phyloP scores from a whole-genome alignment of 305 asterid species.

The Fraxinus velutina region DNA sequence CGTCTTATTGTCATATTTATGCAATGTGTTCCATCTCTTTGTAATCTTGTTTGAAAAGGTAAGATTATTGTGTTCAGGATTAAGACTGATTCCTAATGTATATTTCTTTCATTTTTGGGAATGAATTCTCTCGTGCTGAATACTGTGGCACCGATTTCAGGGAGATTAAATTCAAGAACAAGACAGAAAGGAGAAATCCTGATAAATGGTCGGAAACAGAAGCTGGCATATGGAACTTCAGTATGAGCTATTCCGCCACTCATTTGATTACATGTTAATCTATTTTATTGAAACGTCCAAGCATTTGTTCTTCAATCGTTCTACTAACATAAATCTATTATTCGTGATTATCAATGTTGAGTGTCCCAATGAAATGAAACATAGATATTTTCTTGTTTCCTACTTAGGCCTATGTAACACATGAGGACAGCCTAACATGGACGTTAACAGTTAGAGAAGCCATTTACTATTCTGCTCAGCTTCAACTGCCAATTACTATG shows the following conservation, averaged over 20 bases:
- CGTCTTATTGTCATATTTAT: not conserved
- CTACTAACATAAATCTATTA: not conserved
- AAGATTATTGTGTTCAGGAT: not conserved
- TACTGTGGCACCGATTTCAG: constrained; percentile 23
- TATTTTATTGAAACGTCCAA: not conserved
- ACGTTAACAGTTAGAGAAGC: constrained; percentile 58
- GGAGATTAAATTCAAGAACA: constrained; percentile 43
- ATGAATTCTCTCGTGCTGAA: not conserved
- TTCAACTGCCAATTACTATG: constrained; percentile 45
- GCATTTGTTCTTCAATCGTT: not conserved
- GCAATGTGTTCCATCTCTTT: not conserved
- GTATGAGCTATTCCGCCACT: constrained; percentile 22
- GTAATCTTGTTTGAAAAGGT: not conserved
- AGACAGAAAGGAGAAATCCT: constrained; percentile 43
- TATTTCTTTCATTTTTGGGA: not conserved
- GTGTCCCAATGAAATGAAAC: not conserved
- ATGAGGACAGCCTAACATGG: constrained; percentile 50
- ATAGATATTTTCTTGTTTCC: not conserved
- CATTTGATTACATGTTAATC: not conserved
- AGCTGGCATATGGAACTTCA: constrained; percentile 53
- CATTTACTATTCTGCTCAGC: constrained; percentile 53
- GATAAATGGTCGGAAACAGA: constrained; percentile 41
- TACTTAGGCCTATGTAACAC: constrained; percentile 54
- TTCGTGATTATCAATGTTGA: not conserved
- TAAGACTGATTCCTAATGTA: not conserved